A percentile compares a stretch with the other conserved stretches of the same genome.
phyloP scores from a whole-genome alignment of 1,139 yeast species.

The Kurtzmaniella quercitrusa region DNA sequence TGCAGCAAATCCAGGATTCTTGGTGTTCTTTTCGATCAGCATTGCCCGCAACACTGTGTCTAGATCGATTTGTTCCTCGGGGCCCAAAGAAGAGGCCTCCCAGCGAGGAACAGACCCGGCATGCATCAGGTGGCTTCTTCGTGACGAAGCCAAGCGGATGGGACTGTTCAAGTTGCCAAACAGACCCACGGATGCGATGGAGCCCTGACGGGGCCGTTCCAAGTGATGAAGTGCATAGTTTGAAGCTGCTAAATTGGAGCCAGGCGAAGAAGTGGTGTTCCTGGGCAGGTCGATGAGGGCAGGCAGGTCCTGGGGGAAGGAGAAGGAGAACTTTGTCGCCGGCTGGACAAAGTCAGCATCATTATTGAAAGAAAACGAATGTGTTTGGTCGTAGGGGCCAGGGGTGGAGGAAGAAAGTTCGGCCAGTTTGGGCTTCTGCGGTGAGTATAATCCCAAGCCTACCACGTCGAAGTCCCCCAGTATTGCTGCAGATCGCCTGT shows the following conservation, averaged over 20 bases:
- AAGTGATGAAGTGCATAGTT: conserved; percentile 5
- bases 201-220: conserved; percentile 7
- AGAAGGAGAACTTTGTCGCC: conserved; percentile 18
- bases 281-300: conserved; percentile 14
- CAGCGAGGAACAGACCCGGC: conserved; percentile 11
- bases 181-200: conserved; percentile 9
- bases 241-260: too few species aligned
- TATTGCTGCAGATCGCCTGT: conserved; percentile 67
- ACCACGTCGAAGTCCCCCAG: conserved; percentile 65
- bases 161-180: conserved; percentile 30
- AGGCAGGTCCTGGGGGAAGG: conserved; percentile 29
- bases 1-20: neutral
- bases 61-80: conserved; percentile 1
- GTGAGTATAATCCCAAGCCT: conserved; percentile 37
- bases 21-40: conserved; percentile 1
- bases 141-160: conserved; percentile 20
- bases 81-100: conserved; percentile 1
- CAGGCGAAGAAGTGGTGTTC: conserved; percentile 10
- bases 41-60: conserved; percentile 3
- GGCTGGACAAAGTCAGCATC: conserved; percentile 31
- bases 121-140: conserved; percentile 18
- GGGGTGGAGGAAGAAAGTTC: conserved; percentile 12
- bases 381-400: conserved; percentile 16
- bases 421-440: conserved; percentile 12
- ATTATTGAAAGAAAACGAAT: conserved; percentile 28